Base-by-base conservation (phyloP, 2,329 filamentous ascomycete genomes). In the Fusarium oligoseptatum region DNA sequence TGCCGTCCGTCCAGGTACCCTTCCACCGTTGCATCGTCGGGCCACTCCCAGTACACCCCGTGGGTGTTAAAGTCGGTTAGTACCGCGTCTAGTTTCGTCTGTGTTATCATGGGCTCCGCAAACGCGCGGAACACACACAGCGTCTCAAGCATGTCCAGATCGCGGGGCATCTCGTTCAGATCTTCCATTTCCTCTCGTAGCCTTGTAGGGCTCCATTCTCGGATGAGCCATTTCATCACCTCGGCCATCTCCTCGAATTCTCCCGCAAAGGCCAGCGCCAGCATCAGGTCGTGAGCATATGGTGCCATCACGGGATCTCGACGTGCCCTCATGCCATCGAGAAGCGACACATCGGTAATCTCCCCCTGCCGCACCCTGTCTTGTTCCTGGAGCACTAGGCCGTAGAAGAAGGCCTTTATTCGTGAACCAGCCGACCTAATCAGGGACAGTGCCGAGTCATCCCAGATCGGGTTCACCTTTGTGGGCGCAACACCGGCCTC, bases 191-290 rank as follows among this genome's bases (percentile, higher is more conserved):
- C 83, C 17, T 83, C 81, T 6, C 82, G 75, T 37, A 82, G 67
- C 11, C 79, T 78, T 29, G 77, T 64, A 24, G 79, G 80, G 7
- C 80, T 78, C 82, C 87, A 87, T 73, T 90, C 82, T 27, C 81
- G 74, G 1, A 88, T 81, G 73, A 92, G 88, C 91, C 92, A 95
- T 34, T 83, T 80, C 15, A 92, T 81, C 6, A 92, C 81, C 5
- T 83, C 83, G 6, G 88, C 85, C 79, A 94, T 89, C 60, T 88
- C 90, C 3, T 87, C 82, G 58, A 86, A 85, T 73, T 94, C 90
- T 39, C 87, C 88, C n/a, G 91, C 81, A 62, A 88, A 87, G 1
- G 89, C 92, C 24, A 95, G 83, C 1, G 89, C 87, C 56, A 91
- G 87, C 79, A 95, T 87, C 78, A 93, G 93, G 3, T 85, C 83